Evolutionary conservation across 129 eudicot species (phyloP).

Genomic region (Chrysanthemum lavandulifolium): DNA sequence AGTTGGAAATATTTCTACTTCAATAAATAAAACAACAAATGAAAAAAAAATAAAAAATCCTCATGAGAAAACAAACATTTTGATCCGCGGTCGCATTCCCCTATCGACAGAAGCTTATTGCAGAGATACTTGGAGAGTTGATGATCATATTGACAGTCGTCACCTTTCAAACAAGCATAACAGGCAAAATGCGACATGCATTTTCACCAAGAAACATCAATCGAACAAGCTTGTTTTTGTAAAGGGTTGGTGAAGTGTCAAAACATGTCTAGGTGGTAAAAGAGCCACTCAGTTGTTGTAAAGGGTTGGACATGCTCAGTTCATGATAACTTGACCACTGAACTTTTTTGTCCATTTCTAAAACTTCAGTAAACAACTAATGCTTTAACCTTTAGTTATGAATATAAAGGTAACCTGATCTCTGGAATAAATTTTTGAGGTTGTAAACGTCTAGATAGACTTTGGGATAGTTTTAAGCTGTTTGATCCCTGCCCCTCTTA

Average conservation of each 20-base stretch:
- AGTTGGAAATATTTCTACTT: background rate
- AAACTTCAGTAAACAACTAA: background rate
- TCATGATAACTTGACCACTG: too few species aligned
- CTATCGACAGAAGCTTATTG: slow-evolving; percentile 41
- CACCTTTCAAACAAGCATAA: slow-evolving; percentile 89
- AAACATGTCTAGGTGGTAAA: background rate
- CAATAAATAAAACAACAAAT: background rate
- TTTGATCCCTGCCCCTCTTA: too few species aligned
- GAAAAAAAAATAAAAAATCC: slow-evolving; percentile 29
- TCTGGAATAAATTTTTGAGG: too few species aligned
- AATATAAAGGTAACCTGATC: too few species aligned
- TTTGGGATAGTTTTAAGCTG: too few species aligned
- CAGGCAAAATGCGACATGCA: slow-evolving; percentile 86
- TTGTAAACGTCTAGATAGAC: too few species aligned
- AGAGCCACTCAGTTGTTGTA: too few species aligned
- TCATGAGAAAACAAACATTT: slow-evolving; percentile 79
- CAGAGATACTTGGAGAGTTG: slow-evolving; percentile 87
- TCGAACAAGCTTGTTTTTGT: background rate
- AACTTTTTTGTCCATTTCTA: too few species aligned
- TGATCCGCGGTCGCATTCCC: slow-evolving; percentile 75
- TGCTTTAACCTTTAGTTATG: too few species aligned
- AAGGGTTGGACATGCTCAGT: too few species aligned
- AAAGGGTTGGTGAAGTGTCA: background rate
- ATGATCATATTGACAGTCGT: slow-evolving; percentile 85
- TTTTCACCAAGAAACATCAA: slow-evolving; percentile 21